Evolutionary conservation across 176 grass and related monocot genomes (phyloP), one percentile per base, ranked within the genome.

Genomic region (Sorghum bicolor): DNA sequence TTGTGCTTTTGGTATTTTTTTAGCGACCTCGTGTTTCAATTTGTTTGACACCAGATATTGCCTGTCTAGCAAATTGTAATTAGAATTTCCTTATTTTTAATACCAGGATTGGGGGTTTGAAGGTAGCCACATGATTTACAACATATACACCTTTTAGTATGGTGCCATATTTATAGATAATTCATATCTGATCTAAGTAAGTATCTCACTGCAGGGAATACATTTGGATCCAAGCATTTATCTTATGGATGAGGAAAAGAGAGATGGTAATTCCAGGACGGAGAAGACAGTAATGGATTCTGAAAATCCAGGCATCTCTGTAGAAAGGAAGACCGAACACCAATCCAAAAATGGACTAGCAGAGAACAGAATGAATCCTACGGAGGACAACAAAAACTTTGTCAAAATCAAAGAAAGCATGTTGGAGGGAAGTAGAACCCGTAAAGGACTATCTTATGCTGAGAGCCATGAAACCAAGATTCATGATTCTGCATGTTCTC

Each of bases 181-280:
- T 37, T 61, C 33, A 16, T 65, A 39, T 36, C 24, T 75, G 47
- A 44, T 85, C 15, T 74, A 85, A 39, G 7, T 4, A 28, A 55
- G 50, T 79, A 83, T 82, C 22, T 75, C 52, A 40, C 85, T 73
- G 25, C 52, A 98, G 96, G 96, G 96, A 74, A 95, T 98, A 80
- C 96, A 98, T 86, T 87, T 98, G 92, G 96, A 98, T 93, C 96
- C 96, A 84, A 95, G 96, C 64, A 95, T 98, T 63, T 98, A 98
- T 85, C 77, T 98, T 86, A 95, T 98, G 93, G 91, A 95, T 33
- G 93, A 98, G 55, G 96, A 98, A 76, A 95, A 95, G 57, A 79
- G 68, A 75, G 76, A 89, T 78, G 87, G 79, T 65, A 78, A 43
- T 94, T 79, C 65, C 70, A 90, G 84, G 75, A 75, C 10, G 12